Percentiles rank a stretch among this genome's conserved stretches.
phyloP scores from a whole-genome alignment of 441 rosid species.

The Daphne laureola region DNA sequence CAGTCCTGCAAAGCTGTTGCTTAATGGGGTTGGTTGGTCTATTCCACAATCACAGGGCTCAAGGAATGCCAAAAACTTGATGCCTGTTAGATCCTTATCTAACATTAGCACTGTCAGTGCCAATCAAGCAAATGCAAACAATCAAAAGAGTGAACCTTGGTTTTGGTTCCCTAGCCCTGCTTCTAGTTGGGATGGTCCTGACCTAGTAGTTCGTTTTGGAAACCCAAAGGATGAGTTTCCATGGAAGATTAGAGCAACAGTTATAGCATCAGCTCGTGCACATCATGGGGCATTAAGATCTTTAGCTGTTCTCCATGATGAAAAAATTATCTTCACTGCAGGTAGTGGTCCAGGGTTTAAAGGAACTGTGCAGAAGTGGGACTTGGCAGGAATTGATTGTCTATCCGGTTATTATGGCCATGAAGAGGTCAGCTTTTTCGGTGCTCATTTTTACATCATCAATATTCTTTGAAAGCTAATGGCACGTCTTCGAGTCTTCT shows the following conservation, averaged over 20 bases:
- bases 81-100: conserved; percentile 41
- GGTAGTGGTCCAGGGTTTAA: conserved; percentile 86
- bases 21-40: conserved; percentile 80
- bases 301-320: conserved; percentile 75
- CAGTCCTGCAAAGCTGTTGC: conserved; percentile 67
- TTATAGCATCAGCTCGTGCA: conserved; percentile 67
- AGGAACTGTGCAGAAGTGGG: conserved; percentile 95
- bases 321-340: conserved; percentile 77
- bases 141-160: conserved; percentile 67
- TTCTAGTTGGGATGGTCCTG: conserved; percentile 80
- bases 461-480: background rate
- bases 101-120: conserved; percentile 27
- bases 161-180: conserved; percentile 94
- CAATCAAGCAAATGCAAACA: conserved; percentile 33
- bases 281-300: conserved; percentile 88
- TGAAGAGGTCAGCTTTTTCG: conserved; percentile 73
- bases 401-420: conserved; percentile 83
- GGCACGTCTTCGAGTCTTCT: background rate
- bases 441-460: conserved; percentile 2
- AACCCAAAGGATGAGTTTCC: conserved; percentile 71
- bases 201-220: conserved; percentile 65
- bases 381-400: conserved; percentile 70
- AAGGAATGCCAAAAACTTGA: conserved; percentile 50
- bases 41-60: conserved; percentile 70
- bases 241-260: conserved; percentile 83